These are phyloP conservation scores for Cyberlindnera samutprakarnensis DNA, from an alignment of 805 yeast genomes.

Conservation along the genomic window DNA sequence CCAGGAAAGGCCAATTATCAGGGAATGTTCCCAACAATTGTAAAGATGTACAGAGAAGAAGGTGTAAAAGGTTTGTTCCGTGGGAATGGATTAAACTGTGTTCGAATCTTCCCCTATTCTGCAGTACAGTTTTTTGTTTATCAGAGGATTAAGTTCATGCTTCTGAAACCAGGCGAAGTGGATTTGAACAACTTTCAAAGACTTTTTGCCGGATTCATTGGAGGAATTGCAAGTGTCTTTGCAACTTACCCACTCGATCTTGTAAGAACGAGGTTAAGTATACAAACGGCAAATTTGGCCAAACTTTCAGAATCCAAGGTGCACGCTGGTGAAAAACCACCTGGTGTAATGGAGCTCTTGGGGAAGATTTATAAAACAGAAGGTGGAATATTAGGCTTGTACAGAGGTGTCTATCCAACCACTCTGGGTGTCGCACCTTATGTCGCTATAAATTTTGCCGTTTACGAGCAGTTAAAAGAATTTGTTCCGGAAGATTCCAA, in stretches of 20 bases:
- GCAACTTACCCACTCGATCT: conserved; percentile 91
- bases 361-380: conserved; percentile 57
- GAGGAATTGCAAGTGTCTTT: conserved; percentile 73
- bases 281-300: conserved; percentile 70
- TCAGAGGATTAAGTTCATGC: conserved; percentile 48
- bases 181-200: conserved; percentile 50
- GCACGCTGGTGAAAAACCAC: conserved; percentile 38
- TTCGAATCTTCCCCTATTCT: conserved; percentile 86
- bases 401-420: conserved; percentile 86
- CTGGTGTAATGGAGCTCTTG: conserved; percentile 60
- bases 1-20: conserved; percentile 36
- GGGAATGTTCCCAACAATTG: conserved; percentile 70
- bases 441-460: conserved; percentile 86
- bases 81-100: conserved; percentile 86
- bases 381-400: conserved; percentile 75
- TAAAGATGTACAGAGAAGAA: conserved; percentile 79
- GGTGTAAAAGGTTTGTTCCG: conserved; percentile 87
- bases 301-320: conserved; percentile 37
- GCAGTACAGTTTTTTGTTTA: conserved; percentile 91
- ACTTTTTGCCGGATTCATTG: conserved; percentile 68
- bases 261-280: conserved; percentile 80
- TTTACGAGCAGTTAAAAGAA: conserved; percentile 77
- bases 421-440: conserved; percentile 93
- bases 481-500: conserved; percentile 29
- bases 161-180: conserved; percentile 22